Conservation (phyloP, 352 stramenopile species). For the Blastocystis sp. region DNA sequence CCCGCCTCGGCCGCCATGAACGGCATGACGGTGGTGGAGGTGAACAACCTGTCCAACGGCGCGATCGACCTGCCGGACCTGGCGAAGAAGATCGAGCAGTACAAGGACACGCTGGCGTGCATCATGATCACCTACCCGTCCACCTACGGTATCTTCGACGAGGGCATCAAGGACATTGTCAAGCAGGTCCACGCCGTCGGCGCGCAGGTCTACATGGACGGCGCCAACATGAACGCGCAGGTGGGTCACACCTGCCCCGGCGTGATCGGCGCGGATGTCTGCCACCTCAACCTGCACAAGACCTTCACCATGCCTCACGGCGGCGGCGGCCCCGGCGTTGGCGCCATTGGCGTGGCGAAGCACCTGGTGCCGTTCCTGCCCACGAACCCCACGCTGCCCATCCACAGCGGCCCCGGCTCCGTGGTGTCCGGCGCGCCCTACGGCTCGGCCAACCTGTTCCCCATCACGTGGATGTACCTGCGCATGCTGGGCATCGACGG, state of each 20-base stretch:
- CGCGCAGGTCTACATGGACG: conserved; percentile 99
- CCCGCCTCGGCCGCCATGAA: conserved; percentile 92
- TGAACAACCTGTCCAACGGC: conserved; percentile 87
- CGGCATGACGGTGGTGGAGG: conserved; percentile 91
- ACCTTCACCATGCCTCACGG: conserved; percentile 99
- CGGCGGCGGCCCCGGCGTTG: conserved; percentile 88
- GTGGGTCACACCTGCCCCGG: conserved; percentile 93
- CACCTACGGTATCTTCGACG: conserved; percentile 97
- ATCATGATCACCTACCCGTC: conserved; percentile 99
- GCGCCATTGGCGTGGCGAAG: conserved; percentile 84
- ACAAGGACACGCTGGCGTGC: conserved; percentile 89
- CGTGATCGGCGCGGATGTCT: conserved; percentile 92
- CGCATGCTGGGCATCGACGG: conserved; percentile 94
- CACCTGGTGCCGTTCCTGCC: conserved; percentile 92
- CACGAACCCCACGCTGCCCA: conserved; percentile 84
- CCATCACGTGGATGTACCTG: conserved; percentile 99
- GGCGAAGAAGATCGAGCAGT: conserved; percentile 87
- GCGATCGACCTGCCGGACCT: conserved; percentile 93
- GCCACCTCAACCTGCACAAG: conserved; percentile 98
- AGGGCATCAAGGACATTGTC: conserved; percentile 92
- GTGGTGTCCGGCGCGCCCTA: conserved; percentile 90
- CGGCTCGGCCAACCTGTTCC: conserved; percentile 92
- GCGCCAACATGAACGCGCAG: conserved; percentile 99
- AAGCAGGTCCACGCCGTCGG: conserved; percentile 89
- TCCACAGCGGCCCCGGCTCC: conserved; percentile 73